Evolutionary conservation across 73 alveolate genomes (phyloP), one percentile per base, ranked within the genome.

Genomic region (Stentor coeruleus): DNA sequence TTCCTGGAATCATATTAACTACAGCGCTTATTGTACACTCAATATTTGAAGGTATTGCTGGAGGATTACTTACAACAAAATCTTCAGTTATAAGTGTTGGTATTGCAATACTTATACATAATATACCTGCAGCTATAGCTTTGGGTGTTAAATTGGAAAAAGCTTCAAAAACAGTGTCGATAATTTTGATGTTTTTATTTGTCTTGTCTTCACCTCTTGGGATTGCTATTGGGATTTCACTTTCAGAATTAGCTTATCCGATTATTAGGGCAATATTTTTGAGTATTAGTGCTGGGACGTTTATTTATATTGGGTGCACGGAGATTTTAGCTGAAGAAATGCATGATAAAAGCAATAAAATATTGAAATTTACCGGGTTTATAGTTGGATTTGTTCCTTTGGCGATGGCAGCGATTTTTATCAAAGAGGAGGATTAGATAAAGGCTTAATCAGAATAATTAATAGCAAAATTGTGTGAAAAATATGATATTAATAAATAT

Each of bases 11-110:
- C 33, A 85, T 86, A 6, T 59, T 89, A 3, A 42, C 88, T 83
- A 88, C 92, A 20, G 98, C 98, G 3, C 83, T 94, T 31, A 84
- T 92, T 30, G 84, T 93, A 31, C 98, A 94, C 83, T 90, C 97
- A n/a, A 75, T 93, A 72, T 92, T 94, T 49, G 98, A 94, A 89
- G 98, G 98, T n/a, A 87, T 90, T 36, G 98, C 98, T 6, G 86
- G 87, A 3, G 98, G 98, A 3, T 40, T 66, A 20, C 79, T 20
- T 20, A 40, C n/a, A 20, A 66, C n/a, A 37, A 20, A 2, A 0
- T 14, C n/a, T 1, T 20, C n/a, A 20, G n/a, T 66, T 28, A 33
- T 66, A 40, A 66, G 37, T 66, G 49, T 95, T 76, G 82, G 87
- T 77, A 79, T 92, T 39, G 96, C 99, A 26, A 87, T 92, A 74